Evolutionary conservation across 306 rosid species (phyloP), one percentile per base, ranked within the genome.

Genomic region (Lithocarpus polystachyus): DNA sequence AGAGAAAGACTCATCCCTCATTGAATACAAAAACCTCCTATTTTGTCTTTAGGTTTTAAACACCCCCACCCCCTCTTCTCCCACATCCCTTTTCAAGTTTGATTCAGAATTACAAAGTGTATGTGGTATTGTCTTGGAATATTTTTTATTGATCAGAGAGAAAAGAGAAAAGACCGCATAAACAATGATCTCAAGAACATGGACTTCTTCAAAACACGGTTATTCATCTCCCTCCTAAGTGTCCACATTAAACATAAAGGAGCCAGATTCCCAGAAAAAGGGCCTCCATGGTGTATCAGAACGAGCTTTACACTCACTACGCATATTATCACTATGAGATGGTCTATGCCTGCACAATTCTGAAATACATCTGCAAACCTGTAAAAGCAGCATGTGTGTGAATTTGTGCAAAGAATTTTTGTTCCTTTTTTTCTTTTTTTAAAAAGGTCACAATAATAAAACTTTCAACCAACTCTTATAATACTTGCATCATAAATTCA

Each of bases 301-400:
- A 82, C 86, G 90, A 68, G 85, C 84, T 88, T 87, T 92, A 81
- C 95, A 94, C 84, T 89, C 98, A 51, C 84, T 85, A 78, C 91
- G 77, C 91, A 94, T 87, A 82, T 79, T 88, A 85, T 73, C 82
- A 43, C 89, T 83, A 75, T 82, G 77, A 80, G 79, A 82, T 53
- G 89, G 86, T 75, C 89, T 86, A 89, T 91, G 95, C 81, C 93
- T 87, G 89, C 92, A 92, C 86, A 94, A 82, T 83, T 92, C 98
- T 6, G 98, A 91, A 87, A 94, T 88, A 86, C 97, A 92, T 82
- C 97, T 88, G 88, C 97, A 94, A 72, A 94, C 97, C 98, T 94
- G 90, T 78, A 86, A 81, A 78, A 68, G 79, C 57, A 70, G 40
- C 67, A 35, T 45, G 70, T 37, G 79, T 69, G 71, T 73, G 55